Evolutionary conservation across 1,284 basidiomycete genomes (phyloP).

Genomic region (Trametes pubescens): DNA sequence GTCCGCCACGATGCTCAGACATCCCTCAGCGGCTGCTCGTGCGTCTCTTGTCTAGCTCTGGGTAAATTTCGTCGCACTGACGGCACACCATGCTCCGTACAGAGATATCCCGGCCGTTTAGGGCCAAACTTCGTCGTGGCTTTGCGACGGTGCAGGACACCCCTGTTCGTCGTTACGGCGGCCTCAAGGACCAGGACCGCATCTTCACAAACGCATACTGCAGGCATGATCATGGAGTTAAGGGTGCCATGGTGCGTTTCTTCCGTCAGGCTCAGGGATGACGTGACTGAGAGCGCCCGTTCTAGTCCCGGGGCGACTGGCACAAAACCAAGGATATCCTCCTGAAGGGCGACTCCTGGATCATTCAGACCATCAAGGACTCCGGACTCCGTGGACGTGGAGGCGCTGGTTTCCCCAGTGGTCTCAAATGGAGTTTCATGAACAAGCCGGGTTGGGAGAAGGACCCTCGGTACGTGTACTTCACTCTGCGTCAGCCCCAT

Average conservation of each 20-base stretch:
- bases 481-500: not conserved
- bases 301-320: slow-evolving; percentile 95
- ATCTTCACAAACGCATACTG: slow-evolving; percentile 92
- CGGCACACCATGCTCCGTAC: not conserved
- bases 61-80: not conserved
- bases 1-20: slow-evolving; percentile 45
- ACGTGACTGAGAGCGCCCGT: slow-evolving; percentile 23
- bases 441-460: slow-evolving; percentile 99
- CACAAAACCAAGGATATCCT: slow-evolving; percentile 97
- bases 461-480: slow-evolving; percentile 75
- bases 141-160: slow-evolving; percentile 86
- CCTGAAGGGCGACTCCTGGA: slow-evolving; percentile 96
- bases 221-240: slow-evolving; percentile 87
- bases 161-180: slow-evolving; percentile 88
- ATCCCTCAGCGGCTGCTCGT: slow-evolving; percentile 42
- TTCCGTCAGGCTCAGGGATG: not conserved
- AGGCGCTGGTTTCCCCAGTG: slow-evolving; percentile 97
- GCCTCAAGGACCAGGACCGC: slow-evolving; percentile 92
- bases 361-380: slow-evolving; percentile 96
- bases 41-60: slow-evolving; percentile 18
- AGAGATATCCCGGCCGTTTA: slow-evolving; percentile 52
- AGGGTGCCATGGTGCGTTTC: slow-evolving; percentile 79
- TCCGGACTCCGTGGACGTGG: slow-evolving; percentile 96
- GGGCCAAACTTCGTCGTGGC: slow-evolving; percentile 48
- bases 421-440: slow-evolving; percentile 99